Base-by-base conservation (phyloP, 2,329 filamentous ascomycete species). In the Chaetomium sp. region DNA sequence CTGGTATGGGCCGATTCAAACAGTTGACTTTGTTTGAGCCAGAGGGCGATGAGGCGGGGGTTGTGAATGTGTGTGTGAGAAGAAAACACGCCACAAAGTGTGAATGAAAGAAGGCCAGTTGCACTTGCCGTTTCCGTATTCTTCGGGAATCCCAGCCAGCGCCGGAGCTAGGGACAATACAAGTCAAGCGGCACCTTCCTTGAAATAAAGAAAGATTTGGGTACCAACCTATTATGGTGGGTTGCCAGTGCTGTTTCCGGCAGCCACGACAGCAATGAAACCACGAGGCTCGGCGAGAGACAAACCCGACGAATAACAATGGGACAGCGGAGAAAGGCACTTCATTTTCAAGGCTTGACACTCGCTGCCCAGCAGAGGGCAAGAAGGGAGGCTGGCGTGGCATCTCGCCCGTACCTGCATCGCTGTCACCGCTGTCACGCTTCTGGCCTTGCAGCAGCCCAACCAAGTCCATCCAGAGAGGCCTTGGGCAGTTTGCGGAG, bases 191-290 rank as follows among this genome's bases (percentile, higher is more conserved):
- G 53, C 42, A n/a, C 53, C 53, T 53, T 27, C 48, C 53, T 37
- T 11, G 52, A 46, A 11, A 54, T 34, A 55, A 55, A 56, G 50
- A 54, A n/a, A 33, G 14, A 34, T 9, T 54, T 41, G 35, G 35
- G 38, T 12, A 33, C 19, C 19, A 27, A 27, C 27, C 14, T 38
- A 42, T 52, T 46, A 19, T 52, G 14, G 12, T 37, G 14, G 12
- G 36, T 38, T 43, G 45, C 19, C 19, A 27, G 19, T 33, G 44
- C 48, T 49, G 51, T 50, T 59, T 59, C 49, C 57, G 57, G 57
- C 40, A 4, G 51, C 57, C 52, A 59, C 45, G 49, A 52, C 38
- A 46, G 45, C 52, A 46, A 6, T 14, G 19, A 19, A 14, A 33
- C 14, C 42, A 37, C 11, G 12, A 42, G 11, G 5, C 6, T 42